Base-by-base conservation (phyloP, 352 stramenopile genomes). In the Phytophthora fragariaefolia region DNA sequence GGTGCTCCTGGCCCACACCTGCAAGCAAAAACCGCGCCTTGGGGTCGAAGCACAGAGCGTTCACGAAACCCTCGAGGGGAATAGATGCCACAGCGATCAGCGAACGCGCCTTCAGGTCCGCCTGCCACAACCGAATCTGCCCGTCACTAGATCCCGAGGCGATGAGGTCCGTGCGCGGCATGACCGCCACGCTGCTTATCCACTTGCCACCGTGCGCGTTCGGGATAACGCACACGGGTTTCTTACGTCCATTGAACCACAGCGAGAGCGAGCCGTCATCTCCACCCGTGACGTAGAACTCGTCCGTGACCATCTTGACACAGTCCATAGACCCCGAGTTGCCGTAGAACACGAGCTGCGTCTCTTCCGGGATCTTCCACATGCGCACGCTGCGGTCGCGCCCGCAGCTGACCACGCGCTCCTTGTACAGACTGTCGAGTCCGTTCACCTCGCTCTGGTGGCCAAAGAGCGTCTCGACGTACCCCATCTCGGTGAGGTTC, bases 351-450 rank as follows among this genome's bases (percentile, higher is more conserved):
- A 98, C 92, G 48, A 98, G 83, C 69, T 98, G 95, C 1, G 92
- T 98, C 70, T 98, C 92, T 66, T 98, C 93, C 0, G 92, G 85
- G 58, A 98, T 96, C 87, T 98, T 98, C 96, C 96, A 98, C 63
- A 98, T 80, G 28, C 95, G 93, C 53, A 98, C 87, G 67, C 91
- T 98, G 18, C 91, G 86, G 66, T 98, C 96, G 34, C 87, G 90
- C 30, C 92, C 91, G 55, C 85, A 93, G 46, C 90, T 97, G 40
- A 98, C 89, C 36, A 97, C 80, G 42, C 93, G 84, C 63, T 98
- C 93, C 52, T 96, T 93, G 65, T 96, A 89, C 18, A 96, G 74
- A 63, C 89, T 91, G 54, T 98, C 95, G 6, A 98, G 83, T 51
- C 76, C 91, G 27, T 97, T 89, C 32, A 98, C 87, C 53, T 97